phyloP scores from a whole-genome alignment of 441 rosid genomes.

The Euphorbia schlechtendalii region DNA sequence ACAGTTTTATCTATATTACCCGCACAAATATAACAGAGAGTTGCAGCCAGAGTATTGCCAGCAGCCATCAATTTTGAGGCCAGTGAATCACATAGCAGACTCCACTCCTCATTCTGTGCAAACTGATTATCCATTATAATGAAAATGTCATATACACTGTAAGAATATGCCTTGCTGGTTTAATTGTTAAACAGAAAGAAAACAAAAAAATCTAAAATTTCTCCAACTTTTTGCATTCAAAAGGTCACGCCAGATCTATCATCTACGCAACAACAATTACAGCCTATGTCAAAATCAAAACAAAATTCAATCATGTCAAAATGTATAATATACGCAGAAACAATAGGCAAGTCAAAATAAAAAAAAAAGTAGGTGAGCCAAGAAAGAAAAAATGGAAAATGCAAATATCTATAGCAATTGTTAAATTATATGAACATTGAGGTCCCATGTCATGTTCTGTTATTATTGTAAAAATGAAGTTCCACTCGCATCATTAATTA shows the following conservation, averaged over 20 bases:
- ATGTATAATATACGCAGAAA: neutral
- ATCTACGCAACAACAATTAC: no score
- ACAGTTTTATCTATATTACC: constrained; percentile 96
- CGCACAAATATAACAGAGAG: constrained; percentile 92
- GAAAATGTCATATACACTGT: constrained; percentile 12
- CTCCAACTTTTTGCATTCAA: neutral
- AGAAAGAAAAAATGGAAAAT: no score
- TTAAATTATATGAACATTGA: neutral
- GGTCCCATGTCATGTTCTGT: neutral
- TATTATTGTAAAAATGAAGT: neutral
- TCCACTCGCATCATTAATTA: neutral
- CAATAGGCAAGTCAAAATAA: neutral
- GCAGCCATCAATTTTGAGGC: constrained; percentile 76
- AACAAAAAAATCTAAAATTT: no score
- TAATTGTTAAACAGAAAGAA: no score
- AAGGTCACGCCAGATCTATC: no score
- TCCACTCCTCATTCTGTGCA: constrained; percentile 92
- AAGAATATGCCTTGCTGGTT: no score
- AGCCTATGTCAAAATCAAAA: constrained; percentile 1
- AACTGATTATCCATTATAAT: constrained; percentile 48
- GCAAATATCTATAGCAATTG: neutral
- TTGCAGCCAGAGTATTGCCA: constrained; percentile 80
- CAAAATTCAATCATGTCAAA: neutral
- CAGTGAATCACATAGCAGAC: constrained; percentile 69
- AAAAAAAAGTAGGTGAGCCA: no score